Evolutionary conservation across 208 protist genomes (phyloP).

Genomic region (Acanthamoeba sp.): DNA sequence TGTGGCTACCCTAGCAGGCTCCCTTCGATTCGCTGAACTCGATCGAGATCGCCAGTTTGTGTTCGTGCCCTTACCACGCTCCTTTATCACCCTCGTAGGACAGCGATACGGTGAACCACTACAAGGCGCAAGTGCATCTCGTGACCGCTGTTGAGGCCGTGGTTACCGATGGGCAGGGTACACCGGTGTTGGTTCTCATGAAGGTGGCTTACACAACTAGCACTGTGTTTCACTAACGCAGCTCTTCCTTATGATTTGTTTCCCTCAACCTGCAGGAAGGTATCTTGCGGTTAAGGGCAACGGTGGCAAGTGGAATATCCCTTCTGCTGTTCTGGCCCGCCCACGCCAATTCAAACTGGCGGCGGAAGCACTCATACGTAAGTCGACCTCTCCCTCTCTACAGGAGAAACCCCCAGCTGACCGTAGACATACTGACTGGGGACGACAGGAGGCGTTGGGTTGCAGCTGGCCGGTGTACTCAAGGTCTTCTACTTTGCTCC

Average conservation of each 20-base stretch:
- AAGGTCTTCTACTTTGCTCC: constrained; percentile 43
- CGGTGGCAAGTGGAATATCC: neutral
- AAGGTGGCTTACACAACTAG: no score
- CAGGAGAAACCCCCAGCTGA: neutral
- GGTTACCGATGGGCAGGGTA: neutral
- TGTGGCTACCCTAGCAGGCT: no score
- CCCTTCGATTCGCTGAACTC: no score
- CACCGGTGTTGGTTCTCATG: neutral
- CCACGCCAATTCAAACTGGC: constrained; percentile 57
- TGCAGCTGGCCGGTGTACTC: neutral
- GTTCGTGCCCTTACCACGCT: no score
- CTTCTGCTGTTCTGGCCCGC: neutral
- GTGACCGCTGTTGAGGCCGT: constrained; percentile 19
- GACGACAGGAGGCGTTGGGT: neutral
- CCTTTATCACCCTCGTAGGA: neutral
- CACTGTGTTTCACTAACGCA: no score
- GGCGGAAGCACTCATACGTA: neutral
- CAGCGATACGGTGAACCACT: neutral
- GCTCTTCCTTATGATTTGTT: neutral
- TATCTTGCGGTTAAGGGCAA: constrained; percentile 4
- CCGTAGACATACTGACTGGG: neutral
- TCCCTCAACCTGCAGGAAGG: neutral
- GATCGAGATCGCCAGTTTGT: no score
- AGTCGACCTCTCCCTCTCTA: neutral
- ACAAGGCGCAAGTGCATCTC: neutral